phyloP scores from a whole-genome alignment of 2,329 filamentous ascomycete species.

The Fusarium phyllophilum region DNA sequence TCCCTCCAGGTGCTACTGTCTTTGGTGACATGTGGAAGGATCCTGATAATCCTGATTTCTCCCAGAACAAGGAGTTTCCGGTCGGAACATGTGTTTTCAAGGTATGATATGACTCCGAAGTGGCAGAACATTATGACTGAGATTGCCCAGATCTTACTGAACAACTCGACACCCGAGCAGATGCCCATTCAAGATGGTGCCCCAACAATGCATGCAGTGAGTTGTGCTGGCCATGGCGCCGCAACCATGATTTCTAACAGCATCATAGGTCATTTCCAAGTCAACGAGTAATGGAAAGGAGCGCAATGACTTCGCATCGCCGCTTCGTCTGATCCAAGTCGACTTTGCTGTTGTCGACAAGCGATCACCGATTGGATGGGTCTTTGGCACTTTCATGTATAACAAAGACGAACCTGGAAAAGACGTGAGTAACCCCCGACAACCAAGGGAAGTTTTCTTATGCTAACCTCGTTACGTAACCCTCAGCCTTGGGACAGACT shows the following conservation, averaged over 20 bases:
- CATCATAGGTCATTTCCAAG: not conserved
- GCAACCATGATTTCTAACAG: not conserved
- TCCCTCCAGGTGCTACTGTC: not conserved
- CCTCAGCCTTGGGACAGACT: not conserved
- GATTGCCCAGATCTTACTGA: not conserved
- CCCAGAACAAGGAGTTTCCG: not conserved
- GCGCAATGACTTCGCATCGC: not conserved
- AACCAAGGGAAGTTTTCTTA: rapidly evolving
- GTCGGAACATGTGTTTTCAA: not conserved
- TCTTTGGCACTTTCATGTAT: not conserved
- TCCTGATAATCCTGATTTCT: not conserved
- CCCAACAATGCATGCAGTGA: not conserved
- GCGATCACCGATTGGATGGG: not conserved
- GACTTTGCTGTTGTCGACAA: not conserved
- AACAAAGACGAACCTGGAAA: not conserved
- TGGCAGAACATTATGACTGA: not conserved
- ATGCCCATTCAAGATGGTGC: not conserved
- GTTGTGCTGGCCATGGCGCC: not conserved
- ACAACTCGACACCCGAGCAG: not conserved
- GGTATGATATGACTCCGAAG: rapidly evolving
- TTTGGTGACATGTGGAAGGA: conserved; percentile 6
- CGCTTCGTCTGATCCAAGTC: not conserved
- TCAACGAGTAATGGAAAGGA: not conserved
- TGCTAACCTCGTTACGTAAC: not conserved
- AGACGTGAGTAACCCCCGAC: not conserved